Percentiles rank a stretch among this genome's conserved stretches.
These are phyloP conservation scores for Euphorbia pulcherrima DNA, from an alignment of 345 rosid species.

Conservation along the genomic window DNA sequence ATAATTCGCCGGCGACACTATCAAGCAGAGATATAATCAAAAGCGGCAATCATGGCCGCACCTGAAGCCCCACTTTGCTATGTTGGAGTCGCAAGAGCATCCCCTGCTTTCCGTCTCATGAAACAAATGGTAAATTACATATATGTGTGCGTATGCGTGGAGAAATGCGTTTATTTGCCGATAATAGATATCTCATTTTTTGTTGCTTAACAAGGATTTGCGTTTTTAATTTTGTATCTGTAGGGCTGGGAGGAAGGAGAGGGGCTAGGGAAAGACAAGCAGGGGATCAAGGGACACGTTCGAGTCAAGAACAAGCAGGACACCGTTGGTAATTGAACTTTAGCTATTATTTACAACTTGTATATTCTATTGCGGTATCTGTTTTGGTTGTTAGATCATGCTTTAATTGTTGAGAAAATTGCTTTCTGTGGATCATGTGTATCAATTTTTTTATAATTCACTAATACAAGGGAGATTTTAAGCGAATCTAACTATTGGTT, in stretches of 20 bases:
- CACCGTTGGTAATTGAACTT: constrained; percentile 44
- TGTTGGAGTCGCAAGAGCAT: constrained; percentile 70
- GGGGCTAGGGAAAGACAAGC: constrained; percentile 96
- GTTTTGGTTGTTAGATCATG: neutral
- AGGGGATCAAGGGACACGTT: constrained; percentile 87
- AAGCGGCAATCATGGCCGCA: constrained; percentile 55
- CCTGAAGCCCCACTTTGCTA: constrained; percentile 89
- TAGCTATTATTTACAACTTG: neutral
- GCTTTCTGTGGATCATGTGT: neutral
- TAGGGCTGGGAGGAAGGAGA: constrained; percentile 99
- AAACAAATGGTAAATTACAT: constrained; percentile 67
- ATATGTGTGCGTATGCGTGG: neutral
- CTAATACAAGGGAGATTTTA: neutral
- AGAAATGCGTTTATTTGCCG: neutral
- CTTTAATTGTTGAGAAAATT: neutral
- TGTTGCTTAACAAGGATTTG: constrained; percentile 1
- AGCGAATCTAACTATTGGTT: neutral
- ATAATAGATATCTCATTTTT: neutral
- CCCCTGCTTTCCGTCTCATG: constrained; percentile 94
- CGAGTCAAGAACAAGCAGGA: constrained; percentile 89
- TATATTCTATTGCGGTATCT: neutral
- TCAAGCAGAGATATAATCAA: constrained; percentile 2
- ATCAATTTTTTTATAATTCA: neutral
- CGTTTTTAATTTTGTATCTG: constrained; percentile 1
- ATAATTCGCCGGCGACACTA: constrained; percentile 17